Evolutionary conservation across 1,139 yeast genomes (phyloP).

Genomic region (Diutina catenulata): DNA sequence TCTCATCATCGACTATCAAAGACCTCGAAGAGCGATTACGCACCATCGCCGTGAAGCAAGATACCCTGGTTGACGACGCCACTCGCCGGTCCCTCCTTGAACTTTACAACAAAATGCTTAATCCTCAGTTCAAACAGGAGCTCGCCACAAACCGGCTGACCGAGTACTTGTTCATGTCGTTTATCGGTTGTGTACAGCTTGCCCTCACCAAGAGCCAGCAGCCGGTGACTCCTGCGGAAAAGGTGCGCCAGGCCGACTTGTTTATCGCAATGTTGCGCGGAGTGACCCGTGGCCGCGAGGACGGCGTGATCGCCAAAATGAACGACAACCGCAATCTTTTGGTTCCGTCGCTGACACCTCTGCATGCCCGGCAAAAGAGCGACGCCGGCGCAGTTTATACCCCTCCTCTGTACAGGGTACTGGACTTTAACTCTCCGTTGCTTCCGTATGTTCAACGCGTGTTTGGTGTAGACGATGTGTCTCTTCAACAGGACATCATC

Average conservation of each 20-base stretch:
- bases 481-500: conserved; percentile 40
- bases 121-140: conserved; percentile 2
- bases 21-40: conserved; percentile 7
- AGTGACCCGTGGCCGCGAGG: conserved; percentile 37
- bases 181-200: conserved; percentile 4
- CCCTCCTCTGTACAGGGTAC: conserved; percentile 34
- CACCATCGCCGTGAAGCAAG: conserved; percentile 10
- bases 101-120: conserved; percentile 1
- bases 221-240: conserved; percentile 1
- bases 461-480: conserved; percentile 27
- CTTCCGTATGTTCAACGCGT: conserved; percentile 25
- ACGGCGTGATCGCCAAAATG: conserved; percentile 43
- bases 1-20: conserved; percentile 9
- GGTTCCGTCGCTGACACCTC: conserved; percentile 34
- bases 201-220: background rate
- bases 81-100: conserved; percentile 5
- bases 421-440: conserved; percentile 36
- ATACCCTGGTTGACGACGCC: conserved; percentile 10
- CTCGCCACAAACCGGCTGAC: background rate
- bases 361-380: conserved; percentile 38
- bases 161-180: conserved; percentile 3
- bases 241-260: conserved; percentile 11
- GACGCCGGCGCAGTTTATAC: background rate
- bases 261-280: conserved; percentile 34
- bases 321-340: conserved; percentile 41